Evolutionary conservation across 257 asterid species (phyloP).

Genomic region (Phtheirospermum japonicum): DNA sequence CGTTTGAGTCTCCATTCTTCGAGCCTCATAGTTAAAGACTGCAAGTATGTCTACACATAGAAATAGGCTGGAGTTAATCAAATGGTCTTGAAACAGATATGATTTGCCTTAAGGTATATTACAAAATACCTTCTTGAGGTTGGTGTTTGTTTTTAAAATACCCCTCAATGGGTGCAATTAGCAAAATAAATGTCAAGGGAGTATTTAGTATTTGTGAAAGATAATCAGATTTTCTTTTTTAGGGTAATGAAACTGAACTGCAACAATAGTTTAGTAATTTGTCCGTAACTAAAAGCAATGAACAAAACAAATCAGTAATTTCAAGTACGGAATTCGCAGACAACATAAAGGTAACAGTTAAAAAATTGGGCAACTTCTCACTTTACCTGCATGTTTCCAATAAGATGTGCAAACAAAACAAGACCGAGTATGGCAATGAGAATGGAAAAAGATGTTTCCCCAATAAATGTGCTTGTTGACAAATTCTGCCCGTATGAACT

Average conservation of each 20-base stretch:
- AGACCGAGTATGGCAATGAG: constrained; percentile 89
- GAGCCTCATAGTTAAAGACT: constrained; percentile 73
- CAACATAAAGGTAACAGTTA: neutral
- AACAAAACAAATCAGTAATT: no score
- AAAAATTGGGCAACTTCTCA: constrained; percentile 18
- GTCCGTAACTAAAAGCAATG: no score
- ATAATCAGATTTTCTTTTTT: no score
- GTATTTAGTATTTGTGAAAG: no score
- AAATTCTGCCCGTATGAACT: constrained; percentile 93
- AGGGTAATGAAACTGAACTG: no score
- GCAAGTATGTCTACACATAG: constrained; percentile 72
- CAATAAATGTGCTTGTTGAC: constrained; percentile 81
- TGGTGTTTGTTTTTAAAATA: no score
- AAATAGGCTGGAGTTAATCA: constrained; percentile 26
- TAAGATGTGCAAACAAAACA: constrained; percentile 82
- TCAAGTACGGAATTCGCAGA: no score
- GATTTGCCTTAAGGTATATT: no score
- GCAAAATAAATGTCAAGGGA: no score
- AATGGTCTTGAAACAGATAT: neutral
- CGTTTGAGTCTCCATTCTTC: constrained; percentile 94
- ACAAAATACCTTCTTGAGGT: no score
- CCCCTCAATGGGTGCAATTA: no score
- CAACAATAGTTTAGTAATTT: no score
- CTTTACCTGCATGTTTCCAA: constrained; percentile 97
- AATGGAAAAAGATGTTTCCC: constrained; percentile 80